phyloP scores from a whole-genome alignment of 345 rosid genomes.

The Eucalyptus marginata region DNA sequence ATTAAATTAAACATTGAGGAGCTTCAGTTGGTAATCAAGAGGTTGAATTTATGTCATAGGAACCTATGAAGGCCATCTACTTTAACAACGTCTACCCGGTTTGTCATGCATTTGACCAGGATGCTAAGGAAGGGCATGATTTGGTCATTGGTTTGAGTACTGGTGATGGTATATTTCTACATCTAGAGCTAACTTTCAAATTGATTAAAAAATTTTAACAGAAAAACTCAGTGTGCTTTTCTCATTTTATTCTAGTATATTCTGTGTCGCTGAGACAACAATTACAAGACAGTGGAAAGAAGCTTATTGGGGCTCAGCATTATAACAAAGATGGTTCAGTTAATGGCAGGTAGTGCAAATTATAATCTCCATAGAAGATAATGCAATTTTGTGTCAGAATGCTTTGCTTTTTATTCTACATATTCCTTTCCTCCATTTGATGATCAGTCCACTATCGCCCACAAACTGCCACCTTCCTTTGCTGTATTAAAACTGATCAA shows the following conservation, averaged over 20 bases:
- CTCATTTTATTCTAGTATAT: slow-evolving; percentile 61
- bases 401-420: background rate
- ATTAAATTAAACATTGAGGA: background rate
- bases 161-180: slow-evolving; percentile 71
- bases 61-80: slow-evolving; percentile 95
- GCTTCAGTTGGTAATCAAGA: background rate
- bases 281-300: slow-evolving; percentile 94
- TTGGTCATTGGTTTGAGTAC: slow-evolving; percentile 84
- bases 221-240: background rate
- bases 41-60: slow-evolving; percentile 38
- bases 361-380: background rate
- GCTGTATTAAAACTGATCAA: background rate
- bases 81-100: slow-evolving; percentile 89
- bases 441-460: background rate
- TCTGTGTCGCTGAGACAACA: slow-evolving; percentile 96
- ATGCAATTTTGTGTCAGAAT: background rate
- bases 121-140: slow-evolving; percentile 98
- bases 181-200: background rate
- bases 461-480: background rate
- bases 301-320: slow-evolving; percentile 89
- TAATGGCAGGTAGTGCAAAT: slow-evolving; percentile 10
- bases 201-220: background rate
- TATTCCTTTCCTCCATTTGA: background rate
- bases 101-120: slow-evolving; percentile 92
- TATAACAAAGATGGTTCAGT: slow-evolving; percentile 95